Percentiles rank a stretch among this genome's conserved stretches.
Conservation (phyloP, 2,329 filamentous ascomycete genomes). For the Fusarium brevicatenulatum region DNA sequence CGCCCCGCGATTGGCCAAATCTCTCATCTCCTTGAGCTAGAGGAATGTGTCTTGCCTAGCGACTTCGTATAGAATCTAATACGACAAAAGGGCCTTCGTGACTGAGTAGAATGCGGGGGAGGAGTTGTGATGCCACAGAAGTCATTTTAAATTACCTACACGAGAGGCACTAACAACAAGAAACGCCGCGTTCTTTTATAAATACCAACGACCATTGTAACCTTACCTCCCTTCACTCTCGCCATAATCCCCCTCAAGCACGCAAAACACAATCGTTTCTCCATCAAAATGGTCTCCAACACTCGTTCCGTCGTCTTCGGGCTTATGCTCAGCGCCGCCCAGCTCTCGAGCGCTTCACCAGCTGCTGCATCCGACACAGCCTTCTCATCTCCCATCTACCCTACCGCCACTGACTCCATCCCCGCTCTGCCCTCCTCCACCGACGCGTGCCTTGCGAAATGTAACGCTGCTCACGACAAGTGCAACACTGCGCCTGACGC, state of each 20-base stretch:
- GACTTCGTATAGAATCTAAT: neutral
- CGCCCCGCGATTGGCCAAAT: neutral
- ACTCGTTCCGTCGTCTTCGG: slow-evolving; percentile 17
- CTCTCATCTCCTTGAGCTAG: neutral
- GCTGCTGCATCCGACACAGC: neutral
- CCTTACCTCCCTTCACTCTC: neutral
- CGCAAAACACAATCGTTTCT: neutral
- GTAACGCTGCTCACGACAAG: neutral
- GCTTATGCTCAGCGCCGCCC: slow-evolving; percentile 6
- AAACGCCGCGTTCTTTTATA: neutral
- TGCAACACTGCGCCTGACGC: neutral
- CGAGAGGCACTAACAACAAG: neutral
- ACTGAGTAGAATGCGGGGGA: neutral
- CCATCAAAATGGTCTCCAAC: slow-evolving; percentile 7
- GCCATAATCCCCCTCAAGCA: neutral
- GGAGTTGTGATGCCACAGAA: neutral
- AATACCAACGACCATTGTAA: neutral
- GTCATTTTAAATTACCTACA: neutral
- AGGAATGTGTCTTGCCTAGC: neutral
- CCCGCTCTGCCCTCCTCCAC: neutral
- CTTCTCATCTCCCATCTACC: neutral
- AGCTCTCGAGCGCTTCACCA: slow-evolving; percentile 1
- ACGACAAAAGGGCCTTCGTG: neutral
- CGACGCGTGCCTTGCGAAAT: slow-evolving; percentile 6
- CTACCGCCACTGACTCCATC: slow-evolving; percentile 1